Evolutionary conservation across 2,329 filamentous ascomycete genomes (phyloP), one percentile per base, ranked within the genome.

Genomic region (Cladophialophora exuberans): DNA sequence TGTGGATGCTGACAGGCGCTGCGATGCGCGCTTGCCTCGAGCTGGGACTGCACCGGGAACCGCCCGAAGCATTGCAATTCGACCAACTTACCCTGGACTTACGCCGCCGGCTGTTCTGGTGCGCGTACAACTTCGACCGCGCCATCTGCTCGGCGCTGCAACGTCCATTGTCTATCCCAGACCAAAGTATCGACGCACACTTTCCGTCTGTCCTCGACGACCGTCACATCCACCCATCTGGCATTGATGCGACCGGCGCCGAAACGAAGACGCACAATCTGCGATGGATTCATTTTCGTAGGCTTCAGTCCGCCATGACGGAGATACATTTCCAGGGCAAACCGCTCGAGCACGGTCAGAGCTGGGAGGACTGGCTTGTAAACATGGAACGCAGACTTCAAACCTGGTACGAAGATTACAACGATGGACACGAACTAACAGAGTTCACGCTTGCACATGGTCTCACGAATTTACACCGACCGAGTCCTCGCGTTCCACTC

Each of bases 271-370:
- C 47, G 1, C 60, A 62, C 47, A 57, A 58, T 30, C 51, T 66
- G 7, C 62, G 62, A 25, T 65, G 64, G 64, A 57, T 64, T 15
- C 60, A 65, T 30, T 65, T 65, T 44, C 59, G 63, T 25, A 53
- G 56, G 10, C 44, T 66, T 23, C 61, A 66, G 48, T 64, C 63
- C n/a, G 56, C 55, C 15, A 65, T 66, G 62, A 64, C 63, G 11
- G 64, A 65, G 44, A 64, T 66, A 9, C 64, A 66, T 31, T 66
- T 65, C 55, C 64, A 66, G 42, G 62, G 59, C 41, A 65, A 63
- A 48, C 61, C 62, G 3, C 43, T 66, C 5, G 61, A 64, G 25
- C 56, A 50, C 5, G 58, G 57, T 1, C 63, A 65, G 54, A 54
- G 57, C 25, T 66, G 64, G 64, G 63, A 66, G 33, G 64, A 66